Conservation (phyloP, 2,329 filamentous ascomycete species). For the Pseudogymnoascus sp. region DNA sequence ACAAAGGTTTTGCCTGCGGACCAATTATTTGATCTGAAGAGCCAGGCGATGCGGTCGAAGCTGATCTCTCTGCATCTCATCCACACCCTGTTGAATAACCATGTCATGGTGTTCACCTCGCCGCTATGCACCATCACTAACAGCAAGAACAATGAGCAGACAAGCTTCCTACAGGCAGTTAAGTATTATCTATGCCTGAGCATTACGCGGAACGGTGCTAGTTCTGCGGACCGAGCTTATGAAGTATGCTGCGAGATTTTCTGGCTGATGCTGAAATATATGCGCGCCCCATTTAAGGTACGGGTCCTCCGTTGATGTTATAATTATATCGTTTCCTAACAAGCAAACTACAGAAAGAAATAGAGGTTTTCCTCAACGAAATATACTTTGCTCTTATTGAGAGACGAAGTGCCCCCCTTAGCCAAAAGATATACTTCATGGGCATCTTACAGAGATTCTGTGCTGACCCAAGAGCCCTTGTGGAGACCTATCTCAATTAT, state of each 20-base stretch:
- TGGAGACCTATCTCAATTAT: constrained; percentile 96
- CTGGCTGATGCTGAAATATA: constrained; percentile 91
- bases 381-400: constrained; percentile 92
- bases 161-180: constrained; percentile 85
- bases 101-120: constrained; percentile 83
- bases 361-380: constrained; percentile 96
- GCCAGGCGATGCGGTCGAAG: constrained; percentile 96
- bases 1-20: constrained; percentile 86
- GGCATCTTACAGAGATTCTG: constrained; percentile 77
- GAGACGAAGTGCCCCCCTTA: constrained; percentile 73
- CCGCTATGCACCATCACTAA: constrained; percentile 87
- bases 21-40: constrained; percentile 85
- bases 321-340: constrained; percentile 7
- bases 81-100: constrained; percentile 90
- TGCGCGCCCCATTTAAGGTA: constrained; percentile 89
- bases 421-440: constrained; percentile 90
- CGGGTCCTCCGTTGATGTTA: constrained; percentile 22
- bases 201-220: constrained; percentile 89
- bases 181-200: constrained; percentile 96
- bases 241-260: constrained; percentile 97
- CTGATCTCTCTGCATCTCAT: constrained; percentile 92
- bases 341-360: constrained; percentile 64
- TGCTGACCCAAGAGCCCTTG: constrained; percentile 76
- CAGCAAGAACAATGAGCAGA: constrained; percentile 80
- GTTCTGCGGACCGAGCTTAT: constrained; percentile 84